Evolutionary conservation across 2,329 filamentous ascomycete species (phyloP).

Genomic region (Davidsoniella australis): DNA sequence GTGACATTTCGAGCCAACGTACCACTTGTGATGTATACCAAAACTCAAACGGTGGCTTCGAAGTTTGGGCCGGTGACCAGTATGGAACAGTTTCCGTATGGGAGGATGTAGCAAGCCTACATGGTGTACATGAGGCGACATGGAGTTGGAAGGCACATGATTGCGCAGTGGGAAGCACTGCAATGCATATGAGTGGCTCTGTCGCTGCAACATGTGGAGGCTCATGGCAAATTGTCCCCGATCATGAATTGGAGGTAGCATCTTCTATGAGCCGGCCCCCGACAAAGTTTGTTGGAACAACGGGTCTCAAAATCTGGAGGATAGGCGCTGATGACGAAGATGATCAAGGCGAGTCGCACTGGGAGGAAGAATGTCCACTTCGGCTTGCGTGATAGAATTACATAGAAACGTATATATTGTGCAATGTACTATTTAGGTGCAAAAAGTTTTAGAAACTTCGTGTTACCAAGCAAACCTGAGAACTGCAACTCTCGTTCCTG

Average conservation of each 20-base stretch:
- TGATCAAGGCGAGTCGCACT: not conserved
- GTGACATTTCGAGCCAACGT: slow-evolving; percentile 24
- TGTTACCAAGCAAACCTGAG: slow-evolving; percentile 17
- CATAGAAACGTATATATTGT: no score
- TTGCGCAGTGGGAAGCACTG: slow-evolving; percentile 31
- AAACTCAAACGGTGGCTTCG: slow-evolving; percentile 26
- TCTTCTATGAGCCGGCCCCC: not conserved
- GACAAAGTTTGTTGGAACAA: slow-evolving; percentile 2
- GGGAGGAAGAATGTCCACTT: not conserved
- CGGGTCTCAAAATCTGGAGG: slow-evolving; percentile 9
- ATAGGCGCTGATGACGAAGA: not conserved
- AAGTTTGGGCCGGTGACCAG: slow-evolving; percentile 44
- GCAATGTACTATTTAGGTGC: no score
- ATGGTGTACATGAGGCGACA: slow-evolving; percentile 26
- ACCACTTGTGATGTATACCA: slow-evolving; percentile 38
- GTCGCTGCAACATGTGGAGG: slow-evolving; percentile 41
- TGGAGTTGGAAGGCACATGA: slow-evolving; percentile 35
- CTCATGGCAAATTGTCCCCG: slow-evolving; percentile 26
- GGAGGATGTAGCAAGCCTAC: slow-evolving; percentile 34
- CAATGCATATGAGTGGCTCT: slow-evolving; percentile 36
- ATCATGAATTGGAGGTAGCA: not conserved
- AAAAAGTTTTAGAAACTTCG: no score
- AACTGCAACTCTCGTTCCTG: slow-evolving; percentile 17
- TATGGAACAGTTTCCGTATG: slow-evolving; percentile 39
- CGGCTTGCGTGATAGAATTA: no score